Evolutionary conservation across 2,329 filamentous ascomycete species (phyloP).

Genomic region (Teratosphaeria nubilosa): DNA sequence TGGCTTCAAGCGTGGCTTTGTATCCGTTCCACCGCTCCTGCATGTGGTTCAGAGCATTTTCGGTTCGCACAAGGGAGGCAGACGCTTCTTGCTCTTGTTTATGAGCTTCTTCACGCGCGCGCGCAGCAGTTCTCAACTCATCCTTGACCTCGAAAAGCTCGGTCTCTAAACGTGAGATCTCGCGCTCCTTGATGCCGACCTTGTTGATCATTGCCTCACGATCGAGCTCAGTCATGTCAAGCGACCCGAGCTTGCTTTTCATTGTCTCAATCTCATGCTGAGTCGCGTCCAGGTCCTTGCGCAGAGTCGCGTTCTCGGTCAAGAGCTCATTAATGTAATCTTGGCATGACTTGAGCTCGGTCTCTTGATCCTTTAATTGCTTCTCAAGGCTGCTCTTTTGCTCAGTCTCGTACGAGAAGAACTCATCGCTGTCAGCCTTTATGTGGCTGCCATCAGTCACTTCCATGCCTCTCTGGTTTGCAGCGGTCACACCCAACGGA

Average conservation of each 20-base stretch:
- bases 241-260: slow-evolving; percentile 15
- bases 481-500: slow-evolving; percentile 7
- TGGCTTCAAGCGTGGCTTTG: slow-evolving; percentile 9
- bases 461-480: slow-evolving; percentile 1
- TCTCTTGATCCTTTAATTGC: slow-evolving; percentile 58
- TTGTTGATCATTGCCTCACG: slow-evolving; percentile 41
- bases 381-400: slow-evolving; percentile 49
- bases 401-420: slow-evolving; percentile 90
- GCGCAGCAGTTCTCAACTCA: slow-evolving; percentile 34
- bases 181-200: slow-evolving; percentile 11
- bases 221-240: slow-evolving; percentile 44
- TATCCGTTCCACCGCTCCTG: slow-evolving; percentile 22
- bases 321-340: slow-evolving; percentile 63
- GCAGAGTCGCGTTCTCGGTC: slow-evolving; percentile 56
- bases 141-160: slow-evolving; percentile 23
- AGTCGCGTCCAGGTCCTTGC: slow-evolving; percentile 57
- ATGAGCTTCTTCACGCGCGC: slow-evolving; percentile 29
- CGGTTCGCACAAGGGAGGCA: slow-evolving; percentile 13
- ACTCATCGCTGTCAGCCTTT: slow-evolving; percentile 49
- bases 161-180: slow-evolving; percentile 14
- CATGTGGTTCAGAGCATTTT: slow-evolving; percentile 37
- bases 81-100: slow-evolving; percentile 33
- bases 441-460: background rate
- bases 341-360: slow-evolving; percentile 50
- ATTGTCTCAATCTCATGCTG: slow-evolving; percentile 40